Evolutionary conservation across 805 yeast genomes (phyloP).

Genomic region (Zygoascus tannicola): DNA sequence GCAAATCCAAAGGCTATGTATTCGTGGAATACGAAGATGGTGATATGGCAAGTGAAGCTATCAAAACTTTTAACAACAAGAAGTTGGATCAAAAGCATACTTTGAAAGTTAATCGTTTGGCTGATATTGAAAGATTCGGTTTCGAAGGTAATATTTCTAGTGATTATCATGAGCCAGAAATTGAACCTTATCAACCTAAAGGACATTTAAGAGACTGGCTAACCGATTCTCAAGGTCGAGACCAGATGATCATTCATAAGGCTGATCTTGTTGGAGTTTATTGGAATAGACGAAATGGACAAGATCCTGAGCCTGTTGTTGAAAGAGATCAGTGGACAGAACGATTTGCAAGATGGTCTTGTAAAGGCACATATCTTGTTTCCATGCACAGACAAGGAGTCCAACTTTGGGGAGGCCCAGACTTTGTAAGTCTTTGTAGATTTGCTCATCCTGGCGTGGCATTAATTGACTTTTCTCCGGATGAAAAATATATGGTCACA

Average conservation of each 20-base stretch:
- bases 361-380: conserved; percentile 80
- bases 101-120: conserved; percentile 68
- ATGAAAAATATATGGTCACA: conserved; percentile 82
- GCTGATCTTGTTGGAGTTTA: conserved; percentile 73
- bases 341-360: conserved; percentile 81
- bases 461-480: conserved; percentile 84
- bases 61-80: conserved; percentile 74
- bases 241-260: conserved; percentile 74
- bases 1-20: conserved; percentile 61
- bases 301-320: conserved; percentile 64
- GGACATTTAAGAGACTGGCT: conserved; percentile 88
- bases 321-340: conserved; percentile 82
- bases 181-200: conserved; percentile 63
- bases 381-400: conserved; percentile 92
- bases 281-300: conserved; percentile 65
- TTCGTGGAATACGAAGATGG: conserved; percentile 72
- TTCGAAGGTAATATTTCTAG: conserved; percentile 51
- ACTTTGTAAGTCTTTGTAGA: conserved; percentile 62
- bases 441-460: conserved; percentile 85
- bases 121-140: conserved; percentile 75
- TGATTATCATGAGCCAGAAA: conserved; percentile 55
- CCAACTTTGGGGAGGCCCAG: conserved; percentile 90
- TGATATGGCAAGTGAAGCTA: conserved; percentile 65
- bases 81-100: conserved; percentile 92
- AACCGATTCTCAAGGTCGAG: conserved; percentile 80